Evolutionary conservation across 805 yeast species (phyloP).

Genomic region (Torulaspora delbrueckii): DNA sequence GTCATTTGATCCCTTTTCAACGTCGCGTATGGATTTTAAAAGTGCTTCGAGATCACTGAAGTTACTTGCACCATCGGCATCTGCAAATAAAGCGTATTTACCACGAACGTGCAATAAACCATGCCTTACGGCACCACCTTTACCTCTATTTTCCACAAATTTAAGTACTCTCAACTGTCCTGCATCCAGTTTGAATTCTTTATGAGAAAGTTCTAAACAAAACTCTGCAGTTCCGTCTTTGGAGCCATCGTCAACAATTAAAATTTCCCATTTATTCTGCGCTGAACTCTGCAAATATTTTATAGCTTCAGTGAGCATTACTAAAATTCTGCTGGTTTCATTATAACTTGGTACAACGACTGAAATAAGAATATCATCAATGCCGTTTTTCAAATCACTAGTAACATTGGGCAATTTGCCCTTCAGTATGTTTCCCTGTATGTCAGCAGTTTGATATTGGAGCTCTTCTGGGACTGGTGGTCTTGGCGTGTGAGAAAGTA

Average conservation of each 20-base stretch:
- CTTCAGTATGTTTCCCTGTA: constrained; percentile 28
- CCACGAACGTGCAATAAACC: constrained; percentile 80
- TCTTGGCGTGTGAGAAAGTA: constrained; percentile 63
- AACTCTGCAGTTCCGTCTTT: constrained; percentile 69
- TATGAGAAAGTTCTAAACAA: constrained; percentile 56
- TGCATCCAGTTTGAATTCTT: constrained; percentile 45
- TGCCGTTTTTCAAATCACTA: constrained; percentile 8
- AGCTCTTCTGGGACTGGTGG: constrained; percentile 49
- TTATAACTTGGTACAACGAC: constrained; percentile 93
- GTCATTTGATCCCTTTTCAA: constrained; percentile 20
- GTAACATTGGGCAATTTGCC: constrained; percentile 25
- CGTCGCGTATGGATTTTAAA: constrained; percentile 38
- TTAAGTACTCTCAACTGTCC: constrained; percentile 66
- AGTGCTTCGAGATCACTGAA: constrained; percentile 64
- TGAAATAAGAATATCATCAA: constrained; percentile 50
- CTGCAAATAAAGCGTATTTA: constrained; percentile 75
- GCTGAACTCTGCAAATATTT: constrained; percentile 43
- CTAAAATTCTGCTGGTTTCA: constrained; percentile 66
- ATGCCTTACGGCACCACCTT: constrained; percentile 95
- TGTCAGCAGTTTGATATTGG: constrained; percentile 47
- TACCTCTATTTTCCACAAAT: constrained; percentile 77
- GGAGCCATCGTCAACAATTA: constrained; percentile 91
- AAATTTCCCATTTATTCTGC: constrained; percentile 49
- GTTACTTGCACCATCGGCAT: constrained; percentile 94
- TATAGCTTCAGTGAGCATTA: constrained; percentile 69